Evolutionary conservation across 78 protist genomes (phyloP), one percentile per base, ranked within the genome.

Genomic region (Chrysochromulina tobinii): DNA sequence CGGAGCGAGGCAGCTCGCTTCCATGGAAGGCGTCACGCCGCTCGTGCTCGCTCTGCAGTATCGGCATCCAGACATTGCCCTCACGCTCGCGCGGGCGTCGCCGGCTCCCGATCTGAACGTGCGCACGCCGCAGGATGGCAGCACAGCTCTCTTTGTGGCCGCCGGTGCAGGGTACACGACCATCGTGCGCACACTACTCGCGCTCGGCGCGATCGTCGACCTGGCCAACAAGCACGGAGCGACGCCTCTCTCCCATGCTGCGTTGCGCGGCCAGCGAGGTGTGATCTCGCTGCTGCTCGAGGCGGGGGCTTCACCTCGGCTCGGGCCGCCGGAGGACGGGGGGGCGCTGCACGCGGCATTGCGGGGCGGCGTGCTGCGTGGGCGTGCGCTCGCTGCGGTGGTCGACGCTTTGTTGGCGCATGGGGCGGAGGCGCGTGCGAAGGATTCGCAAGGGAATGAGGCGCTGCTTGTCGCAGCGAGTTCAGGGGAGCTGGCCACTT

Each of bases 1-100:
- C 20, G 90, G 90, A 11, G 90, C 90, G 75, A 6, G 7, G 75
- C 90, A 87, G 57, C 51, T 27, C 50, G 20, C 68, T 53, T 66
- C 73, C 27, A 87, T 87, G 90, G 73, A 87, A 59, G 90, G 90
- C 20, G 54, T 38, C 2, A 20, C 90, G 79, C 90, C 90, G 48
- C 59, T 87, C 38, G 4, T 87, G n/a, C 6, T 61, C n/a, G 90
- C 90, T 20, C n/a, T 87, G 50, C 90, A 87, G 90, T 61, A 87
- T n/a, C 14, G 75, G 51, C 90, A 61, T 27, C 77, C 68, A 4
- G 21, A 12, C n/a, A 87, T 87, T 20, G 90, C 90, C 27, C 20
- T 61, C 20, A 7, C 25, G 20, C 79, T 87, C 72, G 38, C 61
- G 9, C 75, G 15, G 15, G 77, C 67, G 9, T 55, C 25, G n/a